These are phyloP conservation scores for Podaxis sp. DNA, from an alignment of 768 basidiomycete genomes.

Conservation along the genomic window DNA sequence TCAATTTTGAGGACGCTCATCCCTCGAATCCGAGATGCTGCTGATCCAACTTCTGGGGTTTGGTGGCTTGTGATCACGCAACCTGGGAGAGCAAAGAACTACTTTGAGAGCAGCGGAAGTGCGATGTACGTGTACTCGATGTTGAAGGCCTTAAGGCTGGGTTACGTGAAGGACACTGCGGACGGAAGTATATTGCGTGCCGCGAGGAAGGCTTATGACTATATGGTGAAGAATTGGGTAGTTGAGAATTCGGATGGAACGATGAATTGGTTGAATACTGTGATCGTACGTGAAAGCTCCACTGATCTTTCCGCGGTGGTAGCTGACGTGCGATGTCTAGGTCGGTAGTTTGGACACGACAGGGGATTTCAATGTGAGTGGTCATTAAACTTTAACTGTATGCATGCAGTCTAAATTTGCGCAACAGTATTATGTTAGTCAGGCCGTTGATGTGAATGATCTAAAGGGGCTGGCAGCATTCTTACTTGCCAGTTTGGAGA, in stretches of 20 bases:
- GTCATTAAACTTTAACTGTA: neutral
- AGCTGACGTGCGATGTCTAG: constrained; percentile 20
- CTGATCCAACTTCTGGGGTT: constrained; percentile 36
- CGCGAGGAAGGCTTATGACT: constrained; percentile 40
- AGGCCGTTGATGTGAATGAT: constrained; percentile 38
- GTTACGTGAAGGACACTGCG: constrained; percentile 32
- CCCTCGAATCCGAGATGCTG: constrained; percentile 35
- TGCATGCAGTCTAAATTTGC: neutral
- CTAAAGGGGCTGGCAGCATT: constrained; percentile 47
- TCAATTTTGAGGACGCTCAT: constrained; percentile 31
- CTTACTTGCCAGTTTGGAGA: constrained; percentile 44
- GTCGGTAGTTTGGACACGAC: constrained; percentile 39
- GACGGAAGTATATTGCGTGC: constrained; percentile 37
- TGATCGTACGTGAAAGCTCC: constrained; percentile 30
- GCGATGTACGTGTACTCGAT: constrained; percentile 48
- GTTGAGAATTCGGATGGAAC: constrained; percentile 40
- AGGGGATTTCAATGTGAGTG: constrained; percentile 36
- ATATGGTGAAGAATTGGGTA: constrained; percentile 39
- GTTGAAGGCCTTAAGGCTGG: constrained; percentile 42
- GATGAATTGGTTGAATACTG: constrained; percentile 45
- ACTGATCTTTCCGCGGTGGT: neutral
- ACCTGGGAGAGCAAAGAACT: constrained; percentile 42
- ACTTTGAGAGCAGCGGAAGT: constrained; percentile 47
- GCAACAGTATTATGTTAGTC: constrained; percentile 42
- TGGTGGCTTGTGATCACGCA: constrained; percentile 55